Evolutionary conservation across 768 basidiomycete species (phyloP).

Genomic region (Dictyophora rubrovolvata): DNA sequence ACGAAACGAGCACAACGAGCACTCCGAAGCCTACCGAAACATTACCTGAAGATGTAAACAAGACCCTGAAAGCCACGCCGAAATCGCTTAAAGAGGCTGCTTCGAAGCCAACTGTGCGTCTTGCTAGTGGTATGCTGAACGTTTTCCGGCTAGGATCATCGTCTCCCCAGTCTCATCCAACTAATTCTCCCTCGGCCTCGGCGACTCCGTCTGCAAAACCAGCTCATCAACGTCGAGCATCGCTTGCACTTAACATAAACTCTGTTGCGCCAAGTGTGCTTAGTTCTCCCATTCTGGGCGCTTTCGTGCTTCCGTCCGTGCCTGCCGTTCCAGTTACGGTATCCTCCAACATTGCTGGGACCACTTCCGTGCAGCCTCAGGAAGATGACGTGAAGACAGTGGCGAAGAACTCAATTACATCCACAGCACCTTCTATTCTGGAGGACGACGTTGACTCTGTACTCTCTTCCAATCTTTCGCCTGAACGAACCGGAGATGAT

Average conservation of each 20-base stretch:
- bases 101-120: conserved; percentile 1
- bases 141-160: conserved; percentile 7
- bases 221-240: conserved; percentile 7
- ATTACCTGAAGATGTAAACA: conserved; percentile 13
- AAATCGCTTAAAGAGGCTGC: neutral
- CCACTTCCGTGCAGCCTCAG: conserved; percentile 8
- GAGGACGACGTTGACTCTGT: neutral
- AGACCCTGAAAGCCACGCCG: conserved; percentile 10
- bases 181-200: neutral
- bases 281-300: neutral
- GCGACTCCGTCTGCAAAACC: neutral
- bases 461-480: conserved; percentile 3
- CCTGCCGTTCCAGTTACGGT: conserved; percentile 3
- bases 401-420: conserved; percentile 2
- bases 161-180: neutral
- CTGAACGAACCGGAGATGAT: neutral
- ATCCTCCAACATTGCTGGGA: conserved; percentile 2
- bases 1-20: neutral
- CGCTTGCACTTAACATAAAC: neutral
- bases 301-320: conserved; percentile 2
- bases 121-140: conserved; percentile 9
- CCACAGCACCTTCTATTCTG: neutral
- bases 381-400: conserved; percentile 4
- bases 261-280: neutral
- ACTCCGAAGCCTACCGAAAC: neutral